These are phyloP conservation scores for Creolimax fragrantissima DNA, from an alignment of 78 protist species.

Conservation along the genomic window DNA sequence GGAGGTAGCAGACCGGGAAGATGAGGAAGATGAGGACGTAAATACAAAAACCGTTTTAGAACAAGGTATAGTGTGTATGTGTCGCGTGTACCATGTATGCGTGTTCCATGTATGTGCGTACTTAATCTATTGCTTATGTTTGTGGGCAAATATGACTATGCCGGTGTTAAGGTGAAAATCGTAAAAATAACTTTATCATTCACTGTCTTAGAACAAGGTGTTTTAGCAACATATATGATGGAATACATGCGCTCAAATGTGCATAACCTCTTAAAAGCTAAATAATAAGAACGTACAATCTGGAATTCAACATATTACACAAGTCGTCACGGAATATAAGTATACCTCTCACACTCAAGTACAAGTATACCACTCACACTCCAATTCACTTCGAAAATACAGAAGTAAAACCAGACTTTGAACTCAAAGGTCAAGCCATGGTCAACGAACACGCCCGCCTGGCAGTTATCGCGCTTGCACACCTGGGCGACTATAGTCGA, in stretches of 20 bases:
- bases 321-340: no score
- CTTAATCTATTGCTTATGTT: no score
- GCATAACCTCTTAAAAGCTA: no score
- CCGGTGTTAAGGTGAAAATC: no score
- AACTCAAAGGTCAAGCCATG: conserved; percentile 38
- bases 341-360: neutral
- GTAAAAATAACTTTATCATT: no score
- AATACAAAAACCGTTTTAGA: neutral
- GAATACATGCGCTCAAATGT: no score
- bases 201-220: no score
- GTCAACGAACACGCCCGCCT: conserved; percentile 35
- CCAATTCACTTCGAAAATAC: neutral
- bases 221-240: no score
- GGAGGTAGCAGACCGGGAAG: neutral
- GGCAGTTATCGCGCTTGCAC: conserved; percentile 5
- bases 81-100: neutral
- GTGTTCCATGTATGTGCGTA: no score
- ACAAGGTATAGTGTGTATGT: neutral
- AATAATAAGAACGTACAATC: no score
- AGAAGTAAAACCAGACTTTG: neutral
- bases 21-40: neutral
- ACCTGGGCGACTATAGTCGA: neutral
- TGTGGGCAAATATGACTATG: no score
- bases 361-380: neutral
- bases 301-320: no score